A percentile compares a stretch with the other conserved stretches of the same genome.
phyloP scores from a whole-genome alignment of 2,329 filamentous ascomycete genomes.

The Calonectria naviculata region DNA sequence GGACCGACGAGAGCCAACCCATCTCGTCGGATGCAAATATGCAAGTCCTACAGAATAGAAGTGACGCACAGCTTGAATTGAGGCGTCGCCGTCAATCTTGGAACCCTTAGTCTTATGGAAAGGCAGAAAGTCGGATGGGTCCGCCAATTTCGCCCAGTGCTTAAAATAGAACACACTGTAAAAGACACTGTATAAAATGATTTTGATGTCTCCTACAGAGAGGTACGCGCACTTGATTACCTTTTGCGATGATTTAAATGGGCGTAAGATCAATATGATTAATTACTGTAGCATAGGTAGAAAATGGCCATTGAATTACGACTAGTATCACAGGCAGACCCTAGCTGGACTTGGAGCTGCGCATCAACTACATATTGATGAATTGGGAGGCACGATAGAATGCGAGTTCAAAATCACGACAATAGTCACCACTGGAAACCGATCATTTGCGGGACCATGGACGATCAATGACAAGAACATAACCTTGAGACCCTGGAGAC shows the following conservation, averaged over 20 bases:
- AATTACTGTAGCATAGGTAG: no score
- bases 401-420: background rate
- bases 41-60: background rate
- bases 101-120: conserved; percentile 8
- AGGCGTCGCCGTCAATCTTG: conserved; percentile 8
- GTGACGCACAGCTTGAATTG: background rate
- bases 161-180: conserved; percentile 23
- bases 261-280: no score
- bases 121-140: conserved; percentile 28
- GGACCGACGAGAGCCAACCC: conserved; percentile 69
- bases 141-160: conserved; percentile 32
- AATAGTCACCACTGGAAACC: conserved; percentile 32
- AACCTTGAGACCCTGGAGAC: conserved; percentile 44
- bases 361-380: background rate
- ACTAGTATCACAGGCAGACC: background rate
- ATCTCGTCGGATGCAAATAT: conserved; percentile 47
- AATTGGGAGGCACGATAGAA: background rate
- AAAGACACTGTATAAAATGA: conserved; percentile 24
- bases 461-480: conserved; percentile 43
- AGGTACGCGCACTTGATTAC: no score
- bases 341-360: background rate
- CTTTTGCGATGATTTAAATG: background rate
- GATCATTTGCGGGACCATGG: conserved; percentile 36
- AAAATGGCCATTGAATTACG: background rate
- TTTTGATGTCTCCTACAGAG: no score